Conservation (phyloP, 139 green algal species). For the Chlorella vulgaris region DNA sequence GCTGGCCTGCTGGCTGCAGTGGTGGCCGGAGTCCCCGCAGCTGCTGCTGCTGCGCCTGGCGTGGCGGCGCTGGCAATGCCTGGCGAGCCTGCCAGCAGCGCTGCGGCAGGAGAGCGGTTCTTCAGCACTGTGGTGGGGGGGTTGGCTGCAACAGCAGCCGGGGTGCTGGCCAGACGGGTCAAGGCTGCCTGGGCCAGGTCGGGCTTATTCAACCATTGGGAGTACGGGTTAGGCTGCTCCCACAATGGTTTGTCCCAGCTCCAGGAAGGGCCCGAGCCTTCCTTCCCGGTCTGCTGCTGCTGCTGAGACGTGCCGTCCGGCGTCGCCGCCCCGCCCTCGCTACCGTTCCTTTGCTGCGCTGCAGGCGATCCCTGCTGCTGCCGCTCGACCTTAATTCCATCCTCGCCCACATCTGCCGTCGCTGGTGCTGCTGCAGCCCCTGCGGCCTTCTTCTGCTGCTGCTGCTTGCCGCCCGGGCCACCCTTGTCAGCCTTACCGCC, state of each 20-base stretch:
- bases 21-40: neutral
- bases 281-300: neutral
- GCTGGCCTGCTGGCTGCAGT: neutral
- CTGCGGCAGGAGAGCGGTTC: neutral
- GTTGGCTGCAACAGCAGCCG: conserved; percentile 5
- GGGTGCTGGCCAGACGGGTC: neutral
- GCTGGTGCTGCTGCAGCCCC: neutral
- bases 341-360: neutral
- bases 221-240: conserved; percentile 42
- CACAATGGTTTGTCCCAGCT: conserved; percentile 33
- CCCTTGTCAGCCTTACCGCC: neutral
- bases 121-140: conserved; percentile 3
- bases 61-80: neutral
- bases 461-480: neutral
- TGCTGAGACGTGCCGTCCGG: neutral
- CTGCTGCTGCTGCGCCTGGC: neutral
- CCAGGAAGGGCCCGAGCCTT: neutral
- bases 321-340: neutral
- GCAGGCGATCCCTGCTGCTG: neutral
- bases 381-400: neutral
- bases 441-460: neutral
- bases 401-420: neutral
- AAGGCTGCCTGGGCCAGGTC: conserved; percentile 37
- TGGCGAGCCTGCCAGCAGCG: neutral
- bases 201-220: conserved; percentile 25